These are phyloP conservation scores for Medicago ruthenica DNA, from an alignment of 306 rosid genomes.

Conservation along the genomic window DNA sequence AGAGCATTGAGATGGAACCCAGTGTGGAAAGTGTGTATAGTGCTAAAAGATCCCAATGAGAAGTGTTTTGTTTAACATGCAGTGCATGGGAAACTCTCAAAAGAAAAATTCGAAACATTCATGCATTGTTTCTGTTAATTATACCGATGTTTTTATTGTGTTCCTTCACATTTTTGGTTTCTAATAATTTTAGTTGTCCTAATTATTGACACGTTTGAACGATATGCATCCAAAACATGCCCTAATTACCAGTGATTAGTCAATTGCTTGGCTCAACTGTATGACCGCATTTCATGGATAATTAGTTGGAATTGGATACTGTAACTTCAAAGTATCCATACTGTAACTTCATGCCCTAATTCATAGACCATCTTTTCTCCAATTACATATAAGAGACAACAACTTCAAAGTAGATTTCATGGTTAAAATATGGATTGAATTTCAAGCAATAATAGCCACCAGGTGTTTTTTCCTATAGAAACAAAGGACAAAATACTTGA, in stretches of 20 bases:
- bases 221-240: too few species aligned
- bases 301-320: not conserved
- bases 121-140: not conserved
- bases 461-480: not conserved
- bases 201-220: not conserved
- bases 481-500: slow-evolving; percentile 18
- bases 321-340: too few species aligned
- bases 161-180: not conserved
- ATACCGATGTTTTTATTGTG: not conserved
- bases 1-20: too few species aligned
- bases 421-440: not conserved
- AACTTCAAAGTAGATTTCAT: not conserved
- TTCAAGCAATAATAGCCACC: not conserved
- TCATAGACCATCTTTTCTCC: not conserved
- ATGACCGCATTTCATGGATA: not conserved
- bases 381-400: not conserved
- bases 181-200: not conserved
- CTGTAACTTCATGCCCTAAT: too few species aligned
- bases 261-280: not conserved
- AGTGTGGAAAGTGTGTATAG: too few species aligned
- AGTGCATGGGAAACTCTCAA: not conserved
- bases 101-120: too few species aligned
- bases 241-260: not conserved
- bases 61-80: not conserved
- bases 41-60: too few species aligned